A percentile compares a stretch with the other conserved stretches of the same genome.
phyloP scores from a whole-genome alignment of 2,329 filamentous ascomycete species.

The Tolypocladium nubicola region DNA sequence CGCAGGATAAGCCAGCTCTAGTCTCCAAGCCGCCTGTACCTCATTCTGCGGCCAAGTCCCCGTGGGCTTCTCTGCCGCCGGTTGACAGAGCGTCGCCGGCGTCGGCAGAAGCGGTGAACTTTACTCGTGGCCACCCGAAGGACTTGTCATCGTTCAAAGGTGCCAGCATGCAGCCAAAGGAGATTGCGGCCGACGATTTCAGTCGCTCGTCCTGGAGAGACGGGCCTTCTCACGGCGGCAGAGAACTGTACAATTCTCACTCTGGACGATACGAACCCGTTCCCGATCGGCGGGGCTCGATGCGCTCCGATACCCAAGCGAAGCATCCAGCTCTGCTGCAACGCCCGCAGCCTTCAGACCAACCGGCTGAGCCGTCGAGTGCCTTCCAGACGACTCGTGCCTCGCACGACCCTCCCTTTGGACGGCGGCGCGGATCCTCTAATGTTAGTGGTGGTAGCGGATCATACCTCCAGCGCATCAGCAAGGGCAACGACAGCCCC shows the following conservation, averaged over 20 bases:
- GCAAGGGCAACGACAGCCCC: constrained; percentile 30
- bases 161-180: constrained; percentile 48
- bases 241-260: constrained; percentile 90
- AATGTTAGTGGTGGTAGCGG: constrained; percentile 84
- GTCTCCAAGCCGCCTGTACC: constrained; percentile 60
- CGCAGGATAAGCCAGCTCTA: constrained; percentile 59
- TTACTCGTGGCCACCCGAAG: constrained; percentile 37
- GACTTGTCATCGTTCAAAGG: constrained; percentile 47
- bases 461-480: constrained; percentile 48
- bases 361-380: constrained; percentile 71
- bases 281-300: constrained; percentile 61
- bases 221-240: constrained; percentile 46
- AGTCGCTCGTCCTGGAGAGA: constrained; percentile 76
- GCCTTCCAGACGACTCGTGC: constrained; percentile 74
- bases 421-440: constrained; percentile 74
- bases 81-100: constrained; percentile 71
- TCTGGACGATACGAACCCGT: constrained; percentile 90
- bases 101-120: constrained; percentile 41
- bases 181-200: constrained; percentile 92
- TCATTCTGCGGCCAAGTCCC: constrained; percentile 70
- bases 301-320: constrained; percentile 54
- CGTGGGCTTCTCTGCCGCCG: constrained; percentile 80
- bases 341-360: constrained; percentile 52
- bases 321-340: constrained; percentile 74
- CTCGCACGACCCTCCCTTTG: constrained; percentile 56